Base-by-base conservation (phyloP, 2,329 filamentous ascomycete genomes). In the Elsinoe batatas region DNA sequence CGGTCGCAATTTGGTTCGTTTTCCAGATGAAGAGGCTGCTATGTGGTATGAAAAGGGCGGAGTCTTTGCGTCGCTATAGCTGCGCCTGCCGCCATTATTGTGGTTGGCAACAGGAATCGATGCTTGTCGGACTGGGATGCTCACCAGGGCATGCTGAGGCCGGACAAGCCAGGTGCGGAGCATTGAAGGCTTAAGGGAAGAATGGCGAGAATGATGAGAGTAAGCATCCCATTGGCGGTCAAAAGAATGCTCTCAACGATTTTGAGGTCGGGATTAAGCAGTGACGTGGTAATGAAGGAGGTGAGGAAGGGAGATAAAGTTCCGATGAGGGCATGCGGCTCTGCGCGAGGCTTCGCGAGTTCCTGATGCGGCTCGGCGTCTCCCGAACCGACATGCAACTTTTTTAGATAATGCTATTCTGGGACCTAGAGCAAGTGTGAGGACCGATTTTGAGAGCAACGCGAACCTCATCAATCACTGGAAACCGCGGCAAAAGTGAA, bases 41-140 rank as follows among this genome's bases (percentile, higher is more conserved):
- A 71, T 61, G 11, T 68, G 64, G 55, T 71, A 72, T 35, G 68
- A 67, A 61, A 71, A 71, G 17, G 58, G 58, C n/a, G 54, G 49
- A 26, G 42, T 42, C 17, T 47, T 46, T 12, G 22, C 53, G 32
- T 55, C 53, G 30, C 38, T 55, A 40, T 55, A 55, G 30, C 17
- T 32, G 15, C 53, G 33, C 53, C 53, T 55, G 53, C 37, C 40
- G 53, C 53, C 40, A 44, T 55, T 44, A 55, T 46, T 47, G 38
- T 40, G 53, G 22, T 55, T 55, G 53, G 30, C 46, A 55, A 66
- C 76, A 42, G 73, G 77, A 54, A 73, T 77, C 12, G 68, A 76
- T n/a, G 74, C 74, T 5, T 63, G 73, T 57, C 75, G 69, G 43
- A 77, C 73, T 0, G 77, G 77, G 73, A 65, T 75, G 68, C 66